A percentile compares a stretch with the other conserved stretches of the same genome.
Conservation (phyloP, 164 flowering plant species). For the Macadamia integrifolia region DNA sequence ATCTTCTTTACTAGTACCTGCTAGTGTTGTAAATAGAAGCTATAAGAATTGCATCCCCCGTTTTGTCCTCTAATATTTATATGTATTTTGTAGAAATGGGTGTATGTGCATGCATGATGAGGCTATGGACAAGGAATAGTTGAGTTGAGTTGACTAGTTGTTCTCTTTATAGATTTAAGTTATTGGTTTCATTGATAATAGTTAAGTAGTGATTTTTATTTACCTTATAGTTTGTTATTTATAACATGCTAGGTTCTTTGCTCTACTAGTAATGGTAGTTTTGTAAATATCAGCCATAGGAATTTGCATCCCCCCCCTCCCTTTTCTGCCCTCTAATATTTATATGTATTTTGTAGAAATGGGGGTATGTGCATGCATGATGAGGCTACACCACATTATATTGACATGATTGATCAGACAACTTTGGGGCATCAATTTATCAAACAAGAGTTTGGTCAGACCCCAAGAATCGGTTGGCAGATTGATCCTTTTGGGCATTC, state of each 20-base stretch:
- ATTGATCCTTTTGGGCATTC: conserved; percentile 94
- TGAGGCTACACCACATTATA: conserved; percentile 76
- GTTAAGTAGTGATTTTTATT: background rate
- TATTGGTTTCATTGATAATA: background rate
- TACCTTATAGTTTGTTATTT: background rate
- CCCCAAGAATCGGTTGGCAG: conserved; percentile 86
- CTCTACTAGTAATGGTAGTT: background rate
- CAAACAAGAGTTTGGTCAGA: conserved; percentile 47
- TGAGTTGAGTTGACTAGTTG: background rate
- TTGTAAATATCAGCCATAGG: background rate
- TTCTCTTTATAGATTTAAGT: background rate
- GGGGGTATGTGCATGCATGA: conserved; percentile 94
- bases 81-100: too few species aligned
- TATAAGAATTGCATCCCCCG: too few species aligned
- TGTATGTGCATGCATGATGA: too few species aligned
- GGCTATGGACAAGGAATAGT: too few species aligned
- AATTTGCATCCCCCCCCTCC: background rate
- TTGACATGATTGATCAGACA: conserved; percentile 85
- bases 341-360: conserved; percentile 40
- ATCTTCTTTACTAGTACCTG: too few species aligned
- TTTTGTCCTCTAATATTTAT: too few species aligned
- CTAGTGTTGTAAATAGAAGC: too few species aligned
- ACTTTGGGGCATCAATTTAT: conserved; percentile 72
- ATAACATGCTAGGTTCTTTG: too few species aligned
- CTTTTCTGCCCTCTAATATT: background rate